Percentiles rank a stretch among this genome's conserved stretches.
Conservation (phyloP, 441 rosid species). For the Mallotus japonicus region DNA sequence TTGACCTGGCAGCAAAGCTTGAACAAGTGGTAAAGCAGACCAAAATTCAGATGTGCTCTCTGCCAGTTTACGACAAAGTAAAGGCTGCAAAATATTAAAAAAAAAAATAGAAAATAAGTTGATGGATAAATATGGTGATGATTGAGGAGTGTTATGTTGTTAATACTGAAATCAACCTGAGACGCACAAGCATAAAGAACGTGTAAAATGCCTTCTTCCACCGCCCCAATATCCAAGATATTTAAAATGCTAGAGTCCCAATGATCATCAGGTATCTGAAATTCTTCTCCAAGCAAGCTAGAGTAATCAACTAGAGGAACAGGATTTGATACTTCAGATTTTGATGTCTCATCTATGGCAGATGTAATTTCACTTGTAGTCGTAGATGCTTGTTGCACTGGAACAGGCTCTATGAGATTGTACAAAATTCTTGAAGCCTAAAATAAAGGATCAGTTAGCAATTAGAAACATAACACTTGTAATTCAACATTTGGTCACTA, state of each 20-base stretch:
- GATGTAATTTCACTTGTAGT: constrained; percentile 36
- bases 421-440: constrained; percentile 71
- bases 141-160: constrained; percentile 22
- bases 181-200: constrained; percentile 90
- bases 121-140: constrained; percentile 19
- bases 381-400: constrained; percentile 38
- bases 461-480: constrained; percentile 21
- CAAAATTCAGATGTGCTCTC: constrained; percentile 60
- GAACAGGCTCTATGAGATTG: constrained; percentile 54
- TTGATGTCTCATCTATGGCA: constrained; percentile 44
- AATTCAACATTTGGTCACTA: constrained; percentile 22
- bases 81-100: constrained; percentile 49
- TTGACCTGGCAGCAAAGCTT: constrained; percentile 81
- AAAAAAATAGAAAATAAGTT: constrained; percentile 28
- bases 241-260: constrained; percentile 57
- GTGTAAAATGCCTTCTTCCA: constrained; percentile 87
- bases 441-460: constrained; percentile 25
- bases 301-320: constrained; percentile 54
- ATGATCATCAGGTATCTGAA: constrained; percentile 49
- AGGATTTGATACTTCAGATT: constrained; percentile 42
- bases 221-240: constrained; percentile 65
- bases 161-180: constrained; percentile 61
- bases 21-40: constrained; percentile 79
- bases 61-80: constrained; percentile 64
- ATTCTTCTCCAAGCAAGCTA: constrained; percentile 75